Base-by-base conservation (phyloP, 495 filamentous ascomycete species). In the Jackrogersella multiformis region DNA sequence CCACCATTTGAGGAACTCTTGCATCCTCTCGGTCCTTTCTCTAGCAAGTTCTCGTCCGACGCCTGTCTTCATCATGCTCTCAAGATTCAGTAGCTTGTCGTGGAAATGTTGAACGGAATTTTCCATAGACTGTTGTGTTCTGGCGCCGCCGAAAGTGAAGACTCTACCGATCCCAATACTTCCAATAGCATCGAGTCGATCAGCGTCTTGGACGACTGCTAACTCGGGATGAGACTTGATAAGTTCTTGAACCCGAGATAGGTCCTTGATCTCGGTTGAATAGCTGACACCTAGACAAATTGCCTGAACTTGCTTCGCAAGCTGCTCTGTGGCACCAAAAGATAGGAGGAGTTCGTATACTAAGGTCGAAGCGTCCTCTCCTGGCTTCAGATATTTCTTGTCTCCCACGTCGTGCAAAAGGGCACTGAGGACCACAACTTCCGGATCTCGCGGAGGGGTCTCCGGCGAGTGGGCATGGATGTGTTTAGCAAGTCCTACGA, bases 391-490 rank as follows among this genome's bases (percentile, higher is more conserved):
- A 77, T 97, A 97, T 76, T 97, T 97, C 72, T 85, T 83, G 72
- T 97, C 94, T 51, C 89, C 91, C 8, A 97, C 88, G 72, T 97
- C 93, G 76, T 97, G 94, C 0, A 97, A 84, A 0, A 96, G 83
- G 2, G 92, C 92, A 0, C 88, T 82, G 2, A 97, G 88, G 21
- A 87, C 83, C 65, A 96, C 81, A 24, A 89, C 76, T 10, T 82
- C 77, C 21, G 77, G 71, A 74, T 91, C 82, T 59, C 69, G 74
- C 23, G 49, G 77, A 73, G 64, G 78, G 52, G 41, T 63, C 55
- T 74, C 70, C 34, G 74, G 56, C 10, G 76, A 71, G 28, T 88
- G 77, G 57, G 90, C 82, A 41, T 83, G 81, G 46, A 82, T 79
- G 73, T 77, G 61, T 49, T 86, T 83, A n/a, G 92, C 85, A 6